Evolutionary conservation across 164 flowering plant genomes (phyloP).

Genomic region (Berberis thunbergii): DNA sequence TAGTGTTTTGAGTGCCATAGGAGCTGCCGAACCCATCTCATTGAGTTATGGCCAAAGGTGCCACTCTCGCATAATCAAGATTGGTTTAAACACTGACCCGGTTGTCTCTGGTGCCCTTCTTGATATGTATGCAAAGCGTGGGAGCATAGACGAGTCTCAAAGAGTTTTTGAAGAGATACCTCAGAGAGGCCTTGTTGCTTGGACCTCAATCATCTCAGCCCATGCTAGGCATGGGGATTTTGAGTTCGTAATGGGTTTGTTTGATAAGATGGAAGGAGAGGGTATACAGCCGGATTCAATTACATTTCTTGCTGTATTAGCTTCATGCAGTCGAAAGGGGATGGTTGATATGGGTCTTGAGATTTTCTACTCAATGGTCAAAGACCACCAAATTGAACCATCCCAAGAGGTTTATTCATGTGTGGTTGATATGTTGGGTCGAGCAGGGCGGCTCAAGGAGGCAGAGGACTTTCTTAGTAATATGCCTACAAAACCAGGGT

Average conservation of each 20-base stretch:
- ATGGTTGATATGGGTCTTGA: slow-evolving; percentile 58
- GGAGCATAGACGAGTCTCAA: slow-evolving; percentile 56
- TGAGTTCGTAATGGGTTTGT: slow-evolving; percentile 45
- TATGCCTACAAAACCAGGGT: slow-evolving; percentile 59
- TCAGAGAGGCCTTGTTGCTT: slow-evolving; percentile 47
- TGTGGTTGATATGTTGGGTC: slow-evolving; percentile 84
- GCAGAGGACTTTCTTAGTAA: slow-evolving; percentile 57
- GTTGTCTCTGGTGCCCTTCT: slow-evolving; percentile 66
- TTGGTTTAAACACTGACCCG: slow-evolving; percentile 46
- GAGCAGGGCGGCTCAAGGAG: slow-evolving; percentile 68
- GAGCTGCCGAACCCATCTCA: slow-evolving; percentile 54
- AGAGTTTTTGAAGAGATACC: slow-evolving; percentile 44
- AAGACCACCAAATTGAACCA: slow-evolving; percentile 51
- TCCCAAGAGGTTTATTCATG: slow-evolving; percentile 67
- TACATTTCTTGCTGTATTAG: slow-evolving; percentile 64
- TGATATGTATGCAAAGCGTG: slow-evolving; percentile 94
- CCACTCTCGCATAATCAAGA: slow-evolving; percentile 55
- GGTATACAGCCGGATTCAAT: slow-evolving; percentile 59
- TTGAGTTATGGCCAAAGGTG: slow-evolving; percentile 56
- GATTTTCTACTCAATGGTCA: slow-evolving; percentile 52
- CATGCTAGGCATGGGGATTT: slow-evolving; percentile 73
- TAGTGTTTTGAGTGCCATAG: slow-evolving; percentile 66
- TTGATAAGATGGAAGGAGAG: slow-evolving; percentile 43
- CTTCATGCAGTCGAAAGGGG: slow-evolving; percentile 68
- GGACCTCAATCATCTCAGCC: slow-evolving; percentile 86